A percentile compares a stretch with the other conserved stretches of the same genome.
Conservation (phyloP, 2,329 filamentous ascomycete genomes). For the Malbranchea zuffiana region DNA sequence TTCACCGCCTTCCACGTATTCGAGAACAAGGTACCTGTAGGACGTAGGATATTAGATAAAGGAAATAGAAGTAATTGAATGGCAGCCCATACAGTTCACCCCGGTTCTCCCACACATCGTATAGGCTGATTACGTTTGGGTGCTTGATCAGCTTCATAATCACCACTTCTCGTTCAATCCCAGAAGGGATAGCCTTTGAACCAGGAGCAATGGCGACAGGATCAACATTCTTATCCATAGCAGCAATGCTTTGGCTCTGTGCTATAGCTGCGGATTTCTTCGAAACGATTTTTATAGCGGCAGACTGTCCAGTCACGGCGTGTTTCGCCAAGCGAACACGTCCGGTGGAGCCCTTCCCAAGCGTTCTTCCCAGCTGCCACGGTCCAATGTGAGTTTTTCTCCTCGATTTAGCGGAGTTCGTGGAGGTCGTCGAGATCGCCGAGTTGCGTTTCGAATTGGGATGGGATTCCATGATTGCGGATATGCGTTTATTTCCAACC, state of each 20-base stretch:
- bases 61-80: conserved; percentile 9
- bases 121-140: conserved; percentile 84
- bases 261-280: conserved; percentile 69
- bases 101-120: conserved; percentile 96
- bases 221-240: conserved; percentile 61
- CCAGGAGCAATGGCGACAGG: conserved; percentile 47
- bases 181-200: conserved; percentile 65
- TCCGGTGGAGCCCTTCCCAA: conserved; percentile 83
- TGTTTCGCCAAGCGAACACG: conserved; percentile 80
- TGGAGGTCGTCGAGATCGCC: conserved; percentile 46
- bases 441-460: conserved; percentile 42
- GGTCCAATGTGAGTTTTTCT: conserved; percentile 73
- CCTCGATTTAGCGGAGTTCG: conserved; percentile 43
- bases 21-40: conserved; percentile 77
- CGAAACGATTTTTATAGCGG: conserved; percentile 91
- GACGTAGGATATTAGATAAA: conserved; percentile 19
- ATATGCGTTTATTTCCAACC: conserved; percentile 40
- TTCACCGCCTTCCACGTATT: conserved; percentile 77
- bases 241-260: conserved; percentile 74
- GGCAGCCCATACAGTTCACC: conserved; percentile 66
- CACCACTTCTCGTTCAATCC: conserved; percentile 87
- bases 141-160: conserved; percentile 96
- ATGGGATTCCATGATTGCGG: conserved; percentile 40
- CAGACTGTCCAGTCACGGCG: conserved; percentile 62
- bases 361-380: conserved; percentile 80